Evolutionary conservation across 2,329 filamentous ascomycete species (phyloP).

Genomic region (Salinomyces thailandicus): DNA sequence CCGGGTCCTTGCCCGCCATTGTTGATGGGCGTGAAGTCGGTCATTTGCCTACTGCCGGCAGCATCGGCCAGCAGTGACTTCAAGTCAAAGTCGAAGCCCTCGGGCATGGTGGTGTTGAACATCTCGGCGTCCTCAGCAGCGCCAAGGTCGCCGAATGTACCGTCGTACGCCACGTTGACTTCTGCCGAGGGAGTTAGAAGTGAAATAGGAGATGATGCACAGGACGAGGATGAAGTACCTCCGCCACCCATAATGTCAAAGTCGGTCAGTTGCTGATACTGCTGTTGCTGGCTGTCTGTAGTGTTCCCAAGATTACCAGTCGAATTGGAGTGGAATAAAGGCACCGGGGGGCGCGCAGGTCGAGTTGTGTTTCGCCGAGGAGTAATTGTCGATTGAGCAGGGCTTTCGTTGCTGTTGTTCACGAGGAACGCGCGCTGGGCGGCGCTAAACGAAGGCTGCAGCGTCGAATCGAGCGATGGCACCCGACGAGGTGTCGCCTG

Average conservation of each 20-base stretch:
- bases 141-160: conserved; percentile 36
- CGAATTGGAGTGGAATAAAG: conserved; percentile 50
- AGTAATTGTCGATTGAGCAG: conserved; percentile 13
- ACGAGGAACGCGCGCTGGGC: conserved; percentile 50
- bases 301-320: conserved; percentile 18
- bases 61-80: conserved; percentile 24
- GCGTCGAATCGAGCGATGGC: conserved; percentile 44
- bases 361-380: conserved; percentile 11
- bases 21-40: conserved; percentile 28
- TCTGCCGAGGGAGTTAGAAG: conserved; percentile 28
- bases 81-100: conserved; percentile 15
- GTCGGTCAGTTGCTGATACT: conserved; percentile 21
- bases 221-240: conserved; percentile 38
- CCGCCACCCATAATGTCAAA: conserved; percentile 43
- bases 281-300: conserved; percentile 36
- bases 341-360: conserved; percentile 52
- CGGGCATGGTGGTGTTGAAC: conserved; percentile 15
- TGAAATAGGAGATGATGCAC: too few species aligned
- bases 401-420: conserved; percentile 8
- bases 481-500: conserved; percentile 36
- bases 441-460: conserved; percentile 48
- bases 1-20: conserved; percentile 24
- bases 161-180: conserved; percentile 36
- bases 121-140: conserved; percentile 20
- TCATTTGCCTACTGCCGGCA: conserved; percentile 33